Percentiles rank a stretch among this genome's conserved stretches.
Evolutionary conservation across 768 basidiomycete species (phyloP).

Genomic region (Tricholomella constricta): DNA sequence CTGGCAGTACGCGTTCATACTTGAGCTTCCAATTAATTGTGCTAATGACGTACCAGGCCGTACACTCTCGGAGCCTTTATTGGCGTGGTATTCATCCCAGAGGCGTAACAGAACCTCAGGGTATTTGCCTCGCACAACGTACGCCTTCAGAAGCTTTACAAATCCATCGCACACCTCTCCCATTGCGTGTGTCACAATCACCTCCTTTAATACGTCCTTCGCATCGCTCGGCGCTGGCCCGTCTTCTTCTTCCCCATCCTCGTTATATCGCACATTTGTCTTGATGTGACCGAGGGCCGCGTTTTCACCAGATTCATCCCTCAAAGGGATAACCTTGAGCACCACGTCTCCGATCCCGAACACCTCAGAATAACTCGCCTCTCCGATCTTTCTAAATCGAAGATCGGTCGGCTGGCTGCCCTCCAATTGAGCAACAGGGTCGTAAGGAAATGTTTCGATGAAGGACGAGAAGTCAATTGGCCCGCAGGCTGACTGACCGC

Average conservation of each 20-base stretch:
- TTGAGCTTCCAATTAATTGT: neutral
- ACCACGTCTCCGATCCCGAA: conserved; percentile 89
- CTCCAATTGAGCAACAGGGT: conserved; percentile 55
- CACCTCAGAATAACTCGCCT: conserved; percentile 96
- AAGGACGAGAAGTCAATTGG: conserved; percentile 82
- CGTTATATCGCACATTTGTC: conserved; percentile 8
- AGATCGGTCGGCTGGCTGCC: conserved; percentile 19
- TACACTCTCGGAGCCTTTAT: conserved; percentile 80
- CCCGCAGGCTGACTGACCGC: conserved; percentile 59
- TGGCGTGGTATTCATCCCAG: conserved; percentile 84
- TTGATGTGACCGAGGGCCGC: conserved; percentile 8
- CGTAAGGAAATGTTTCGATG: conserved; percentile 77
- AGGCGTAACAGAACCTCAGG: conserved; percentile 73
- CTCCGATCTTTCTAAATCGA: conserved; percentile 84
- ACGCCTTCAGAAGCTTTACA: conserved; percentile 77
- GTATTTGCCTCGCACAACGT: conserved; percentile 85
- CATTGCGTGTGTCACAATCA: conserved; percentile 74
- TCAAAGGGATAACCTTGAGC: conserved; percentile 85
- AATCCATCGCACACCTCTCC: conserved; percentile 79
- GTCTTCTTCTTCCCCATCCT: conserved; percentile 41
- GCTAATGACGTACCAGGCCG: conserved; percentile 64
- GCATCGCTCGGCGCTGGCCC: conserved; percentile 72
- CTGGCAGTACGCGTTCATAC: conserved; percentile 37
- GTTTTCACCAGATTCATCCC: conserved; percentile 44
- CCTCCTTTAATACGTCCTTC: conserved; percentile 78